These are phyloP conservation scores for Mycogone perniciosa DNA, from an alignment of 2,329 filamentous ascomycete species.

Conservation along the genomic window DNA sequence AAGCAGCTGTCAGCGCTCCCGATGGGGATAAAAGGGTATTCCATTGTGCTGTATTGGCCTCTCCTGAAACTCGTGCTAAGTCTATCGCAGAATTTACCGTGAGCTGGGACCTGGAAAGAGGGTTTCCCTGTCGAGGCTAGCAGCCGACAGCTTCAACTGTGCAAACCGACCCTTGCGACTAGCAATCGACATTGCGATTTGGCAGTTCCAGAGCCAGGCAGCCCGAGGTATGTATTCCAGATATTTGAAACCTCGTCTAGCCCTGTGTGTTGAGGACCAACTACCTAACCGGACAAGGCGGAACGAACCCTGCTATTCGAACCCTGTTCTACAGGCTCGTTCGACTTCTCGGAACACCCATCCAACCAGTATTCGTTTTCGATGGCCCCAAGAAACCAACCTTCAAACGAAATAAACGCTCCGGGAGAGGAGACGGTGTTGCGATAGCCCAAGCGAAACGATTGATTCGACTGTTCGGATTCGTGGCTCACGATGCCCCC, in stretches of 20 bases:
- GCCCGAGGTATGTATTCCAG: constrained; percentile 52
- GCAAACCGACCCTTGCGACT: constrained; percentile 70
- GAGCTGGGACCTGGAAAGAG: constrained; percentile 78
- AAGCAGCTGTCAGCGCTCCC: constrained; percentile 3
- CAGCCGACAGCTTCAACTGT: constrained; percentile 67
- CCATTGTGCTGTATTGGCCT: accelerated
- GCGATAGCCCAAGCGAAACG: constrained; percentile 74
- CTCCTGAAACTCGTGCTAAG: constrained; percentile 6
- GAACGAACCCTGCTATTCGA: constrained; percentile 80
- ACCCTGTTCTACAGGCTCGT: constrained; percentile 90
- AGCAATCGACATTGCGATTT: constrained; percentile 92
- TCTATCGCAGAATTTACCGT: constrained; percentile 65
- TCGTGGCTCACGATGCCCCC: constrained; percentile 76
- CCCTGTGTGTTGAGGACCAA: background rate
- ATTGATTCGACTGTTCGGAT: constrained; percentile 77
- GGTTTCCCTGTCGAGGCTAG: constrained; percentile 75
- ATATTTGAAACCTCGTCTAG: too few species aligned
- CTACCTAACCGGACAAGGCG: constrained; percentile 44
- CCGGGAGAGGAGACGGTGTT: constrained; percentile 57
- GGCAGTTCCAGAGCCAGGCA: constrained; percentile 90
- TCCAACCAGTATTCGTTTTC: constrained; percentile 85
- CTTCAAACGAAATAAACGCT: constrained; percentile 81
- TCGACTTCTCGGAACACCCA: constrained; percentile 66
- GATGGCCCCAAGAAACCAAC: constrained; percentile 79
- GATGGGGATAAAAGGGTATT: constrained; percentile 63